Conservation (phyloP, 768 basidiomycete species). For the Agaricus subrufescens region DNA sequence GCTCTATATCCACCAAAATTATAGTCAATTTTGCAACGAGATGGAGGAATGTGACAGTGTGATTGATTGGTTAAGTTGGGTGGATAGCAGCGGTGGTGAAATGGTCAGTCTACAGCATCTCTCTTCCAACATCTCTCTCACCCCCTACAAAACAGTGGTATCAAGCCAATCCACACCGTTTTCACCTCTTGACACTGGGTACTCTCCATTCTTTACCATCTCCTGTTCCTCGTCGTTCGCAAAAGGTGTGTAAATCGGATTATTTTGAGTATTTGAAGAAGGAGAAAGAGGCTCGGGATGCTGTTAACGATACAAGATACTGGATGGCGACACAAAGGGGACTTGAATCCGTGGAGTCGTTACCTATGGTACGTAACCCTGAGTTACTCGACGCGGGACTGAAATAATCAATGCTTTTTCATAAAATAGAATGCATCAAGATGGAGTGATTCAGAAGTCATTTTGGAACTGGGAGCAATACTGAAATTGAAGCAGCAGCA, state of each 20-base stretch:
- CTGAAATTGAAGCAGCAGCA: conserved; percentile 36
- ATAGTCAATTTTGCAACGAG: conserved; percentile 76
- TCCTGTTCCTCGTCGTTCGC: conserved; percentile 73
- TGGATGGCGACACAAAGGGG: conserved; percentile 47
- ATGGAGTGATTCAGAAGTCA: conserved; percentile 49
- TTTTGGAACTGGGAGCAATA: conserved; percentile 54
- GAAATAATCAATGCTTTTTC: neutral
- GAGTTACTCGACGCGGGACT: neutral
- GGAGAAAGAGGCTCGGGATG: conserved; percentile 58
- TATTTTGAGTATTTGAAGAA: conserved; percentile 66
- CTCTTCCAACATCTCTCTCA: neutral
- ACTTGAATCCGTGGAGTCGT: conserved; percentile 14
- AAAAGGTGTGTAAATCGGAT: conserved; percentile 84
- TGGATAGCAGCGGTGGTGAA: conserved; percentile 65
- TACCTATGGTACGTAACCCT: neutral
- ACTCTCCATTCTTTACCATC: conserved; percentile 84
- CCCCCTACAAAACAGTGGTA: conserved; percentile 44
- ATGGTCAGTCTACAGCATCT: conserved; percentile 34
- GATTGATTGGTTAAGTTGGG: conserved; percentile 72
- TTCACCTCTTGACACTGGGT: conserved; percentile 78
- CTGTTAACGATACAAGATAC: conserved; percentile 46
- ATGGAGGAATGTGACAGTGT: conserved; percentile 70
- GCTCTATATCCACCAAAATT: conserved; percentile 93
- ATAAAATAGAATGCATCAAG: conserved; percentile 19
- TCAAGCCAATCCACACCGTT: conserved; percentile 76